These are phyloP conservation scores for Fusarium multiceps DNA, from an alignment of 2,329 filamentous ascomycete species.

Conservation along the genomic window DNA sequence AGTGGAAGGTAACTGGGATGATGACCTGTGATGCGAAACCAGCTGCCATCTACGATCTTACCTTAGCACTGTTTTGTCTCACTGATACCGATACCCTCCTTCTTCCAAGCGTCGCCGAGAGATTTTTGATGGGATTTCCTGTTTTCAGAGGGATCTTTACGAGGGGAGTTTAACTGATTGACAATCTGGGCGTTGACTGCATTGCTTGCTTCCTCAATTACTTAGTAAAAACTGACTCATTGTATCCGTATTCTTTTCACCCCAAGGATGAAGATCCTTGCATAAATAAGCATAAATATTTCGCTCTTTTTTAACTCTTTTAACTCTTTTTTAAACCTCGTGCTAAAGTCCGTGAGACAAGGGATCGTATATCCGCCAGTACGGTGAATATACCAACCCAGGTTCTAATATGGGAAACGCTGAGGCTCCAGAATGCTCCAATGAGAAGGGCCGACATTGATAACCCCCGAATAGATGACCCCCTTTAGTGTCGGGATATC, in stretches of 20 bases:
- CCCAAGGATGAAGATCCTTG: conserved; percentile 16
- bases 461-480: background rate
- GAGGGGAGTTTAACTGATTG: conserved; percentile 21
- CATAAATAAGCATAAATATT: conserved; percentile 31
- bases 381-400: conserved; percentile 17
- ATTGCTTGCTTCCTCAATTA: conserved; percentile 12
- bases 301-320: conserved; percentile 1
- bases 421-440: conserved; percentile 10
- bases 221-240: conserved; percentile 12
- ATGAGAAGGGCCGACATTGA: conserved; percentile 11
- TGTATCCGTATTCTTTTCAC: conserved; percentile 15
- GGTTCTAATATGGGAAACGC: conserved; percentile 12
- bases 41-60: conserved; percentile 15
- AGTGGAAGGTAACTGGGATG: conserved; percentile 61
- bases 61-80: conserved; percentile 15
- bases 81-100: conserved; percentile 41
- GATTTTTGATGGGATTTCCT: conserved; percentile 1
- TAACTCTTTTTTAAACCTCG: background rate
- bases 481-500: conserved; percentile 3
- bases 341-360: background rate
- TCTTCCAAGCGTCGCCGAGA: conserved; percentile 13
- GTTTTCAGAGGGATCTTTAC: conserved; percentile 16
- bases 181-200: conserved; percentile 24
- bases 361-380: conserved; percentile 2
- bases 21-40: conserved; percentile 44